Evolutionary conservation across 495 filamentous ascomycete species (phyloP), one percentile per base, ranked within the genome.

Genomic region (Symbiotaphrina buchneri): DNA sequence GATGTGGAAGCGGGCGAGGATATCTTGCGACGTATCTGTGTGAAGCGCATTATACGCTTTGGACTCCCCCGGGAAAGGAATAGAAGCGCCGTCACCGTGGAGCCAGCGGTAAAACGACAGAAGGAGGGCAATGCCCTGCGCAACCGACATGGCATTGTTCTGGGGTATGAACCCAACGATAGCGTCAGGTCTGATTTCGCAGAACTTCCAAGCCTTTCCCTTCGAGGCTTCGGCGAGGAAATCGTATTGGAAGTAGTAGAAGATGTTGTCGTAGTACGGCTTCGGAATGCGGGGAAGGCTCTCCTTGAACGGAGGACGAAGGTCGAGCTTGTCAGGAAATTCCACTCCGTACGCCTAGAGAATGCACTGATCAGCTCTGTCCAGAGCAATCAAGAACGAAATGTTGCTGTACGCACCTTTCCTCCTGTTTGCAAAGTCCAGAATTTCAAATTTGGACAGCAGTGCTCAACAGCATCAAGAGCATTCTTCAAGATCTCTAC

Each of bases 211-310:
- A 0, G 27, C 30, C 41, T 61, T 60, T 16, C 47, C 52, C 10
- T 41, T 30, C 10, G 43, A 44, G 1, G 52, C 36, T 6, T 44
- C 35, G 13, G 40, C 32, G 18, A 63, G 42, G 10, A 47, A 33
- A 30, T 62, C 56, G 19, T 53, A 47, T 35, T 60, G 53, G 8
- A 33, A 38, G 31, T 59, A 62, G 44, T 62, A 62, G 44, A 62
- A 58, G 25, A 61, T 48, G 27, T 62, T 50, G 16, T 44, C 39
- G n/a, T 41, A 46, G 24, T 41, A 58, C 2, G 53, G 53, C 1
- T 53, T 44, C 0, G 55, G 51, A 28, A 64, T 48, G 6, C 57
- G 48, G 1, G 56, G 47, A 7, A 42, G 36, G 22, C 43, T 40
- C 31, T 63, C 58, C 11, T 46, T 45, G 17, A 52, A 38, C 1